Base-by-base conservation (phyloP, 805 yeast species). In the Ogataea pignaliae region DNA sequence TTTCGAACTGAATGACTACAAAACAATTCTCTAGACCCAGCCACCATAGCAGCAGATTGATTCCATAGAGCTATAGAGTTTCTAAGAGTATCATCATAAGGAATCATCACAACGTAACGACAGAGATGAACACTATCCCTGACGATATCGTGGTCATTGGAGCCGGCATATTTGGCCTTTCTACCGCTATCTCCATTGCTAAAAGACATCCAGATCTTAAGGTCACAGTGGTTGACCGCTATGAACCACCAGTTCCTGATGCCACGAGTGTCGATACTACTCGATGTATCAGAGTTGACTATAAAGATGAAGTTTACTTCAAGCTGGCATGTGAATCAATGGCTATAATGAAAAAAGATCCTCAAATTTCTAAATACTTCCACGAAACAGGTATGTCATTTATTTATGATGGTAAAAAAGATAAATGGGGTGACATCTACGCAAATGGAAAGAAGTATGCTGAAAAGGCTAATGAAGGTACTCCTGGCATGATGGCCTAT, bases 151-250 rank as follows among this genome's bases (percentile, higher is more conserved):
- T 68, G 28, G 66, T 75, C 37, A 64, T 73, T 11, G 81, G 81
- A 17, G 70, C 76, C 3, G 81, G 81, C 21, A 71, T 72, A 10
- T 74, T 73, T 50, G 81, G 81, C 4, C 57, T 76, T 18, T 71
- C 79, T 9, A 62, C 74, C 0, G 75, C 77, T 3, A 51, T 57
- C 29, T 52, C 60, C 2, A 28, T 57, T 13, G 61, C 53, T 1
- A 33, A 51, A 34, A 41, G 60, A 33, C 46, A 48, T 34, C 60
- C 60, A 7, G 26, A 40, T 2, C 34, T 44, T 5, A 40, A 39
- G 7, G 53, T 55, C 26, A 26, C 32, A n/a, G 57, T 57, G 18
- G 50, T 57, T 11, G 61, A 57, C 35, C 44, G 60, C 7, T 54
- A 43, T 18, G 60, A 57, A 45, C 61, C 61, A n/a, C 61, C 61